Evolutionary conservation across 2,329 filamentous ascomycete species (phyloP).

Genomic region (Dendrostoma leiphaemia): DNA sequence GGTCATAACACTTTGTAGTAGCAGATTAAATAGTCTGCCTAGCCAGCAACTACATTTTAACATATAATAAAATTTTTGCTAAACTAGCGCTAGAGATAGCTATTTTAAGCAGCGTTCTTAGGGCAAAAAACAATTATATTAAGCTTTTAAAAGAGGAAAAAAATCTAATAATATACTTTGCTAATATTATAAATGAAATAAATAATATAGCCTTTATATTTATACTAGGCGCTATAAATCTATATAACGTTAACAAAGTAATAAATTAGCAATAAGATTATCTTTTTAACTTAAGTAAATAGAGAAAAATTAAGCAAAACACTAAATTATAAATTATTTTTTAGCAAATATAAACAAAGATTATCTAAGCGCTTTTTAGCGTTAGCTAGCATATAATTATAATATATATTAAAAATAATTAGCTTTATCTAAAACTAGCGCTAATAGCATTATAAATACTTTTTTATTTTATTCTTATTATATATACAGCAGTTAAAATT

Average conservation of each 20-base stretch:
- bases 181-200: background rate
- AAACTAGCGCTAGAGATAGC: no score
- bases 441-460: no score
- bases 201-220: background rate
- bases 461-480: no score
- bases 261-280: background rate
- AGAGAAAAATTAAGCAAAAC: background rate
- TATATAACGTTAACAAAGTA: background rate
- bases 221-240: background rate
- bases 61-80: no score
- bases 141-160: background rate
- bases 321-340: background rate
- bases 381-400: no score
- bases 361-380: background rate
- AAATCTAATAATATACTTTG: background rate
- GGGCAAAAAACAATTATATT: background rate
- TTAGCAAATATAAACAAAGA: background rate
- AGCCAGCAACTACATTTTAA: no score
- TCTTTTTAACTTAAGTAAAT: background rate
- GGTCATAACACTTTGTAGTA: no score
- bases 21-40: no score
- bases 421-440: no score
- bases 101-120: no score
- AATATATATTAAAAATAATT: no score
- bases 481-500: no score